Percentiles rank a stretch among this genome's conserved stretches.
phyloP scores from a whole-genome alignment of 2,329 filamentous ascomycete species.

The Alternaria longipes region DNA sequence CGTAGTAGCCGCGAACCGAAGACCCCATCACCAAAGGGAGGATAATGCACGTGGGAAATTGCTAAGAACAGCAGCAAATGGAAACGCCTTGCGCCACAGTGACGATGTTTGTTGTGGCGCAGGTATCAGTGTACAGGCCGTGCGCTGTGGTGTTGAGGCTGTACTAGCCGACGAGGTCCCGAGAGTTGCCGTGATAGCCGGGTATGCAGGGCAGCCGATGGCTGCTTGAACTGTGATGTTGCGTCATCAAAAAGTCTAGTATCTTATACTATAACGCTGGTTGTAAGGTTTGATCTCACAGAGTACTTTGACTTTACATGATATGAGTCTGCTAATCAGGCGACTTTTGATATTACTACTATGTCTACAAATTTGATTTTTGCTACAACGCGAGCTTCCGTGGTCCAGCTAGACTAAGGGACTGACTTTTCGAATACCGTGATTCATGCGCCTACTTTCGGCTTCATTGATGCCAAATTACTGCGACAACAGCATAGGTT shows the following conservation, averaged over 20 bases:
- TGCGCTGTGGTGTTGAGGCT: conserved; percentile 21
- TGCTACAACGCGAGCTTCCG: neutral
- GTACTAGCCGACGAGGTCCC: neutral
- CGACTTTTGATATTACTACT: neutral
- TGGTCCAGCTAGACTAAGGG: neutral
- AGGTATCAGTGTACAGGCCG: neutral
- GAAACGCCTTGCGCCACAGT: conserved; percentile 2
- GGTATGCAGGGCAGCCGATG: neutral
- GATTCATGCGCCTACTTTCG: neutral
- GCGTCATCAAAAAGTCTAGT: neutral
- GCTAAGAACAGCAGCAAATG: neutral
- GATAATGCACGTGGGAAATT: neutral
- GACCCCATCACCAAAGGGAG: neutral
- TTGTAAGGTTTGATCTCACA: neutral
- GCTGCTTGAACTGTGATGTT: neutral
- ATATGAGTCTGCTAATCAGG: neutral
- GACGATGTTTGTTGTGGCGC: conserved; percentile 5
- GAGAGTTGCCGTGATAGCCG: neutral
- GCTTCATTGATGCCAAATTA: neutral
- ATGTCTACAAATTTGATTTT: neutral
- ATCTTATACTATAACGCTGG: neutral
- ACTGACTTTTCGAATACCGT: neutral
- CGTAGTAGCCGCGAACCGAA: conserved; percentile 14
- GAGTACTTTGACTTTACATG: neutral
- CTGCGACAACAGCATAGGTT: neutral